phyloP scores from a whole-genome alignment of 2,329 filamentous ascomycete genomes.

The Scortechinia acanthostroma region DNA sequence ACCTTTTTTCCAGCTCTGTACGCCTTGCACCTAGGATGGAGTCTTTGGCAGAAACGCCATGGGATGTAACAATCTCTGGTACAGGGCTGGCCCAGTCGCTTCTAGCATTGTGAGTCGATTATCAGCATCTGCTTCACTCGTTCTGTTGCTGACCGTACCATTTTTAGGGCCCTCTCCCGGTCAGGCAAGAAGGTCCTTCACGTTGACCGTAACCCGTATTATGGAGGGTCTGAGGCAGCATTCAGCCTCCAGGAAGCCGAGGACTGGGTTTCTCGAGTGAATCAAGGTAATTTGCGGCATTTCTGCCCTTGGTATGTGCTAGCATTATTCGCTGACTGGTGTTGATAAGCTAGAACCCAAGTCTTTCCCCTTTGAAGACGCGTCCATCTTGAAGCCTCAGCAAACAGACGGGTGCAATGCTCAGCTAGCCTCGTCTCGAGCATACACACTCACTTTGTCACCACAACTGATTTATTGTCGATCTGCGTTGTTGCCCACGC shows the following conservation, averaged over 20 bases:
- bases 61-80: conserved; percentile 75
- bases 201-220: conserved; percentile 79
- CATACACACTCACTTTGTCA: conserved; percentile 77
- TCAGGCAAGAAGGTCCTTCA: conserved; percentile 88
- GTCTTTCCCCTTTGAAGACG: conserved; percentile 23
- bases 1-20: not conserved
- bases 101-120: conserved; percentile 58
- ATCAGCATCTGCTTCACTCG: conserved; percentile 22
- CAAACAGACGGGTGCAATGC: too few relatives aligned
- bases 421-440: conserved; percentile 53
- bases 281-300: conserved; percentile 14
- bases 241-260: conserved; percentile 78
- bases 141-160: conserved; percentile 17
- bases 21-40: conserved; percentile 51
- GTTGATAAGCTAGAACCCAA: conserved; percentile 11
- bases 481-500: conserved; percentile 67
- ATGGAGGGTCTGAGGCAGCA: conserved; percentile 79
- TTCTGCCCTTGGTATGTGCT: not conserved
- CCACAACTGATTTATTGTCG: conserved; percentile 82
- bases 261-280: conserved; percentile 53
- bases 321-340: conserved; percentile 11
- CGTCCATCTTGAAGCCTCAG: conserved; percentile 23
- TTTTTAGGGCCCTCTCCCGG: conserved; percentile 58
- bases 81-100: conserved; percentile 75
- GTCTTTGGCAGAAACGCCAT: conserved; percentile 64